Base-by-base conservation (phyloP, 495 filamentous ascomycete species). In the Penicillium nucicola region DNA sequence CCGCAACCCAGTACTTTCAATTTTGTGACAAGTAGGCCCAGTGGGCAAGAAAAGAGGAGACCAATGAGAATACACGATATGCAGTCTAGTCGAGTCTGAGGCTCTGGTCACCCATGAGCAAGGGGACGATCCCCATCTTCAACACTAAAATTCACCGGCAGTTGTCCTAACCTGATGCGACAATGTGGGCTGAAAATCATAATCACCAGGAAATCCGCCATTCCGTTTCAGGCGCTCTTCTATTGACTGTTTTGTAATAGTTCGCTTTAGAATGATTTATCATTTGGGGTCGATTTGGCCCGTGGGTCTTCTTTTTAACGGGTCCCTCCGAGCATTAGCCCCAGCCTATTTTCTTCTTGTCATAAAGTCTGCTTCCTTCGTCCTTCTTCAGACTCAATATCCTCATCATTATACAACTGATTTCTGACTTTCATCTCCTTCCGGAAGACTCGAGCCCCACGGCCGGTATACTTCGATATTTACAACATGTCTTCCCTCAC, bases 141-240 rank as follows among this genome's bases (percentile, higher is more conserved):
- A 72, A 75, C 53, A 85, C 86, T 36, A 89, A 23, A 48, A 48
- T 14, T 41, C 28, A 33, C 45, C 45, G 45, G 40, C 20, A 35
- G 3, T 19, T 4, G 45, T 25, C n/a, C 36, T 5, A 15, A 28
- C 36, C 12, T 11, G 5, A 6, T 5, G 13, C 13, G 33, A 40
- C 37, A 36, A 13, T 33, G 36, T 14, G 32, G 33, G 13, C 15
- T 41, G 14, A 15, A 35, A 44, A 9, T 44, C 15, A 39, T 28
- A 38, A 10, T 14, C 36, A 41, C 13, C 23, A 48, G 46, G 46
- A 36, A 35, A 34, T 41, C 17, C 39, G 17, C 11, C 17, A 18
- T 15, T 22, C 25, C 28, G 35, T 33, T 48, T 41, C 36, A 48
- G 46, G 37, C 37, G 25, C 33, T 22, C 32, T 40, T 23, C 13